Conservation (phyloP, 768 basidiomycete species). For the Xerocomellus intermedius region DNA sequence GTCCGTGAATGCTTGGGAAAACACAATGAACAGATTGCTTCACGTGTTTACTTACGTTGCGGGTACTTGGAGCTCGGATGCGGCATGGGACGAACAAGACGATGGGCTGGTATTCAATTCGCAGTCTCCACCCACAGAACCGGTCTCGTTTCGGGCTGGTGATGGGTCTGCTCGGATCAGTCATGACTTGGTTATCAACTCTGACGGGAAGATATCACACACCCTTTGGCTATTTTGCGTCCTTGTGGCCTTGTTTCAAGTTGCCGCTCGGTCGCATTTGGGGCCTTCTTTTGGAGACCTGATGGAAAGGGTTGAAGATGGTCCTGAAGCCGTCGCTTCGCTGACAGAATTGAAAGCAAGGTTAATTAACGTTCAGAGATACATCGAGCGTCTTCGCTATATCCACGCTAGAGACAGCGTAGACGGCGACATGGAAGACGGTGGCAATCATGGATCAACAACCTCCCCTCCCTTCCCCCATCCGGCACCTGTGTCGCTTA, state of each 20-base stretch:
- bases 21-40: constrained; percentile 11
- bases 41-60: constrained; percentile 22
- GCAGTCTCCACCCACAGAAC: constrained; percentile 18
- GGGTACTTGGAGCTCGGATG: constrained; percentile 21
- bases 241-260: constrained; percentile 24
- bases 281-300: constrained; percentile 15
- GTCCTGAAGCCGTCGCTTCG: constrained; percentile 11
- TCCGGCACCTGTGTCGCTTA: constrained; percentile 11
- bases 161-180: constrained; percentile 9
- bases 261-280: constrained; percentile 10
- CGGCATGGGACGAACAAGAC: constrained; percentile 26
- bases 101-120: constrained; percentile 29
- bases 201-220: constrained; percentile 51
- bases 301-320: constrained; percentile 11
- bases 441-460: constrained; percentile 25
- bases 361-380: constrained; percentile 27
- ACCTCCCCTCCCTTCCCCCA: constrained; percentile 20
- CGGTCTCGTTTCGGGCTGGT: constrained; percentile 10
- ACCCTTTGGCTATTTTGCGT: constrained; percentile 48
- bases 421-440: constrained; percentile 18
- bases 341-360: constrained; percentile 23
- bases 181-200: constrained; percentile 40
- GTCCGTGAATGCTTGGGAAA: constrained; percentile 15
- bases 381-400: constrained; percentile 18
- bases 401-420: constrained; percentile 14